Conservation (phyloP, 768 basidiomycete species). For the Phylloporus scabripes region DNA sequence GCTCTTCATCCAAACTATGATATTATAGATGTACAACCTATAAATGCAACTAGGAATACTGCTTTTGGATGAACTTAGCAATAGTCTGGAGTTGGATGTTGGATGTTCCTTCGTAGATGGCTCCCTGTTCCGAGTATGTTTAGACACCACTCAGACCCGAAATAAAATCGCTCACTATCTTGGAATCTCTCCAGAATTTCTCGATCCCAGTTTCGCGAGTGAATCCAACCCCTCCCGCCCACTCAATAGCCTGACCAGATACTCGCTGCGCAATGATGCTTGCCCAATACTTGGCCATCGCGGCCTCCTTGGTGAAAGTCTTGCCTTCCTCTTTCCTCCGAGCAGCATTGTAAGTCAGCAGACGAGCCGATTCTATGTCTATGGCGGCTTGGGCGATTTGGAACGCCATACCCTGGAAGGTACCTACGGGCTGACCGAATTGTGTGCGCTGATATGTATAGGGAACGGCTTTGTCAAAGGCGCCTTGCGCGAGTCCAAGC, state of each 20-base stretch:
- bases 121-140: conserved; percentile 46
- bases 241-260: conserved; percentile 87
- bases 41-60: conserved; percentile 51
- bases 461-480: conserved; percentile 91
- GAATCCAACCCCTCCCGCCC: conserved; percentile 91
- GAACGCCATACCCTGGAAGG: conserved; percentile 94
- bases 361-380: conserved; percentile 83
- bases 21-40: neutral
- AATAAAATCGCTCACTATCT: conserved; percentile 61
- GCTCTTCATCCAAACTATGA: conserved; percentile 44
- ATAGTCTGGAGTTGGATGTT: conserved; percentile 98
- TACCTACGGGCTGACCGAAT: conserved; percentile 90
- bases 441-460: conserved; percentile 93
- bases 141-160: neutral
- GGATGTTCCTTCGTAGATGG: conserved; percentile 93
- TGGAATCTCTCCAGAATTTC: conserved; percentile 95
- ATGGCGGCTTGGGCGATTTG: conserved; percentile 89
- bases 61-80: conserved; percentile 83
- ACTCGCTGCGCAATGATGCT: conserved; percentile 88
- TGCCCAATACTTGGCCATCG: conserved; percentile 95
- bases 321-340: conserved; percentile 88
- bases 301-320: conserved; percentile 87
- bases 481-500: conserved; percentile 96
- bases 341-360: conserved; percentile 96
- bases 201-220: conserved; percentile 93